A percentile compares a stretch with the other conserved stretches of the same genome.
phyloP scores from a whole-genome alignment of 163 green algal species.

The Scenedesmus sp. region DNA sequence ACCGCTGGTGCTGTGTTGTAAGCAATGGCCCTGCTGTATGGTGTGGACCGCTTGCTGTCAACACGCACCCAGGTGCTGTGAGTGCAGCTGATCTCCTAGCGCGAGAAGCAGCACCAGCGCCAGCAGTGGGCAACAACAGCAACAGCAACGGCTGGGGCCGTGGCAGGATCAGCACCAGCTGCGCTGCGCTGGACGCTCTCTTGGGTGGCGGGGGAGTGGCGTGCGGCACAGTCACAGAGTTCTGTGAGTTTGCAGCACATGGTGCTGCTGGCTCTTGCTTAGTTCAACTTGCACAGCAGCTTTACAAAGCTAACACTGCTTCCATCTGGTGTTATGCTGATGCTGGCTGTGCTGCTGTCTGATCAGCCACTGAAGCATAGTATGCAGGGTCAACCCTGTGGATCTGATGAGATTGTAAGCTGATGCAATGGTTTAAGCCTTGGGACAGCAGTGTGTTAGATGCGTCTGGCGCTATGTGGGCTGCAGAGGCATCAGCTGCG shows the following conservation, averaged over 20 bases:
- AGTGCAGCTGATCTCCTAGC: not conserved
- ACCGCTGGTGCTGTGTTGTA: not conserved
- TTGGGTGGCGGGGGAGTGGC: slow-evolving; percentile 43
- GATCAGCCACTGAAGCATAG: not conserved
- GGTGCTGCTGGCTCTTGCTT: not conserved
- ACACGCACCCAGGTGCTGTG: not conserved
- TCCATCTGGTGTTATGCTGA: too few species aligned
- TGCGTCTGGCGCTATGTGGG: too few species aligned
- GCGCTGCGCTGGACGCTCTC: slow-evolving; percentile 32
- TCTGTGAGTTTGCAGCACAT: slow-evolving; percentile 32
- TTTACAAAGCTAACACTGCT: too few species aligned
- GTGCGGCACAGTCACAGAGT: slow-evolving; percentile 53
- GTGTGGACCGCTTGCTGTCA: not conserved
- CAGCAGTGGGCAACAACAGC: not conserved
- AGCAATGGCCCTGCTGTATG: not conserved
- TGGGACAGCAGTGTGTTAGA: too few species aligned
- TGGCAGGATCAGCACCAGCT: slow-evolving; percentile 31
- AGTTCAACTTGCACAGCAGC: too few species aligned
- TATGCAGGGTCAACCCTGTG: too few species aligned
- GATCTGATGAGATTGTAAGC: not conserved
- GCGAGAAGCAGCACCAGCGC: not conserved
- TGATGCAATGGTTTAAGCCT: too few species aligned
- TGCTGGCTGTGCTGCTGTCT: not conserved
- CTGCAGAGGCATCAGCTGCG: not conserved
- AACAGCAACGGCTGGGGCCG: not conserved